Percentiles rank a stretch among this genome's conserved stretches.
These are phyloP conservation scores for Trichosanthes cucumerina DNA, from an alignment of 306 rosid genomes.

Conservation along the genomic window DNA sequence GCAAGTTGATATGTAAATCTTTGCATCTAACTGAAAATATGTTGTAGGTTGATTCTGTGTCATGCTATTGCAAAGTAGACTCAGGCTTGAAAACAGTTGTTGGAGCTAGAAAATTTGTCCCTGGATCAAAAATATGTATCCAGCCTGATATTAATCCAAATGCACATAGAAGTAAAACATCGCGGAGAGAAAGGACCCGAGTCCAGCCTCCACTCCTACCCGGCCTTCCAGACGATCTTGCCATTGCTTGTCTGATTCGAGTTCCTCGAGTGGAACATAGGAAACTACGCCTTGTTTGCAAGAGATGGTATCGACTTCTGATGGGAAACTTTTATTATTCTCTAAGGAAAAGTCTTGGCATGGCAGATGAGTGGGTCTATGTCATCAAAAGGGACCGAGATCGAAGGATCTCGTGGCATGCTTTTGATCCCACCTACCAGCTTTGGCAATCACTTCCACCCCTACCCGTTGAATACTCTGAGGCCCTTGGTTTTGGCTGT, in stretches of 20 bases:
- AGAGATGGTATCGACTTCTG: constrained; percentile 85
- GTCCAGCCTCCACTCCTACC: constrained; percentile 94
- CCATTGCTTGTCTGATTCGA: constrained; percentile 90
- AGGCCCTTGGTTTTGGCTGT: constrained; percentile 93
- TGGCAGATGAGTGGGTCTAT: constrained; percentile 99
- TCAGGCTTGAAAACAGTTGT: constrained; percentile 87
- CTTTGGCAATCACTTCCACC: constrained; percentile 99
- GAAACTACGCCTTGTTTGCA: constrained; percentile 88
- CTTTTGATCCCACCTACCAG: constrained; percentile 92
- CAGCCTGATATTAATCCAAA: constrained; percentile 97
- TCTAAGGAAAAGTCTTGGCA: constrained; percentile 88
- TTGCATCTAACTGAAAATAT: constrained; percentile 26
- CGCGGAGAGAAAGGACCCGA: constrained; percentile 72
- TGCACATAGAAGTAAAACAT: constrained; percentile 67
- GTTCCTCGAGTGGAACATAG: constrained; percentile 90
- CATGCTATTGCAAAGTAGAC: constrained; percentile 97
- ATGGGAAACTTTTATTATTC: constrained; percentile 95
- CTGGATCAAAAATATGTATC: constrained; percentile 88
- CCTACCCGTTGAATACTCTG: constrained; percentile 88
- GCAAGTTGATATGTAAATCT: neutral
- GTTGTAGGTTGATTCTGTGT: constrained; percentile 90
- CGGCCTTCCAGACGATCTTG: constrained; percentile 99
- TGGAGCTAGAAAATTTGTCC: constrained; percentile 94
- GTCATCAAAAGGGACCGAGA: constrained; percentile 97
- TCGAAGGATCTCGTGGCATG: constrained; percentile 87